These are phyloP conservation scores for Suhomyces guaymorum DNA, from an alignment of 1,139 yeast genomes.

Conservation along the genomic window DNA sequence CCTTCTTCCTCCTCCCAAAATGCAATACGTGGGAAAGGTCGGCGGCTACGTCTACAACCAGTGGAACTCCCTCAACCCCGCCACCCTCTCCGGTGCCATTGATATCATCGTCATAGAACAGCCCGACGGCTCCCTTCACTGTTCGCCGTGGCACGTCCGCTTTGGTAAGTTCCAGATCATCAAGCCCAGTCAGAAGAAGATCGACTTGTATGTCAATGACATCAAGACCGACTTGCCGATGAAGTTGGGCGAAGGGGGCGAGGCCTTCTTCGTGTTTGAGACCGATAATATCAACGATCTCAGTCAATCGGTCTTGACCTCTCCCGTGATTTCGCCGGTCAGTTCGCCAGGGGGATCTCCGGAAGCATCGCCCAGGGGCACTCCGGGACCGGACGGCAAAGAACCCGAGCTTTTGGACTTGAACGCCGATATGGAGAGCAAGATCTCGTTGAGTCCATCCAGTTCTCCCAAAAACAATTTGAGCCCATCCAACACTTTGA, in stretches of 20 bases:
- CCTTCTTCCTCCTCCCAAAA: constrained; percentile 24
- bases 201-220: constrained; percentile 84
- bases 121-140: constrained; percentile 74
- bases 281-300: constrained; percentile 60
- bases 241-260: constrained; percentile 98
- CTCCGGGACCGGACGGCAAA: constrained; percentile 14
- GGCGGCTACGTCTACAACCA: constrained; percentile 93
- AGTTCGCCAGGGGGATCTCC: constrained; percentile 66
- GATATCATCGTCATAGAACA: constrained; percentile 97
- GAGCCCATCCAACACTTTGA: constrained; percentile 15
- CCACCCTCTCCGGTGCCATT: constrained; percentile 95
- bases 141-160: constrained; percentile 96
- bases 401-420: constrained; percentile 39
- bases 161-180: constrained; percentile 92
- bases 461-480: constrained; percentile 19
- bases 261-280: constrained; percentile 95
- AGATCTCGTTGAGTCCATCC: constrained; percentile 23
- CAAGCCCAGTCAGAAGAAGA: constrained; percentile 95
- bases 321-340: constrained; percentile 87
- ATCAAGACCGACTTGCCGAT: constrained; percentile 80
- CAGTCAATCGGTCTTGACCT: constrained; percentile 78
- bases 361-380: constrained; percentile 27
- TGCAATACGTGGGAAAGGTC: constrained; percentile 97
- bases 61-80: constrained; percentile 96
- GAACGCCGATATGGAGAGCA: constrained; percentile 33